Evolutionary conservation across 1,284 basidiomycete species (phyloP), one percentile per base, ranked within the genome.

Genomic region (Cryptococcus sp.): DNA sequence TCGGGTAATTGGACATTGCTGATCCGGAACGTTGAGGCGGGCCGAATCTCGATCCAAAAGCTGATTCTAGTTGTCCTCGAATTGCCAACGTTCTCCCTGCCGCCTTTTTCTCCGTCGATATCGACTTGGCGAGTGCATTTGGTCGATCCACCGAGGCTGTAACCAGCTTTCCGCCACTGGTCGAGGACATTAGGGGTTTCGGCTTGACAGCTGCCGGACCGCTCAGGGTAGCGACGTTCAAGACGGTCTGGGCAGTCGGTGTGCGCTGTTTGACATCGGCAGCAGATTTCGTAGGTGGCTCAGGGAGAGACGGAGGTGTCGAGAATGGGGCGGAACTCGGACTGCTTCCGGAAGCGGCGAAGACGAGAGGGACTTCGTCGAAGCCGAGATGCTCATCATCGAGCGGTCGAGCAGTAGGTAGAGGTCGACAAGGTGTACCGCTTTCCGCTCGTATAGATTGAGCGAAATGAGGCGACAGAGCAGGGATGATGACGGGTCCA

Each of bases 401-500:
- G 38, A 39, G 39, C 3, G 4, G 45, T 11, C 42, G 43, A 12
- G 52, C 25, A 11, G 52, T 36, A n/a, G 50, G 50, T 12, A 58
- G 32, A 35, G 48, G 11, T 9, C 60, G 50, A 33, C 52, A 60
- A 3, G 63, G 61, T 5, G 61, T 60, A 14, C 46, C 51, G 4
- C 36, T 41, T 18, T 60, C 60, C 11, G 61, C 57, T 2, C 57
- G 49, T 26, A 65, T 61, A 1, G 54, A 51, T 12, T 28, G 35
- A 16, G 54, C 51, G 28, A 52, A 46, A 36, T 61, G 56, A 16
- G 44, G 43, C 7, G 46, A 26, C 6, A 63, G 41, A 5, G 39
- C 37, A 0, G 68, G 68, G 19, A 69, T 63, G 41, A 66, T 52
- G 18, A 67, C 63, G 4, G 61, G 62, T 2, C 63, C 68, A 16